These are phyloP conservation scores for Ganoderma lingzhi DNA, from an alignment of 1,284 basidiomycete genomes.

Conservation along the genomic window DNA sequence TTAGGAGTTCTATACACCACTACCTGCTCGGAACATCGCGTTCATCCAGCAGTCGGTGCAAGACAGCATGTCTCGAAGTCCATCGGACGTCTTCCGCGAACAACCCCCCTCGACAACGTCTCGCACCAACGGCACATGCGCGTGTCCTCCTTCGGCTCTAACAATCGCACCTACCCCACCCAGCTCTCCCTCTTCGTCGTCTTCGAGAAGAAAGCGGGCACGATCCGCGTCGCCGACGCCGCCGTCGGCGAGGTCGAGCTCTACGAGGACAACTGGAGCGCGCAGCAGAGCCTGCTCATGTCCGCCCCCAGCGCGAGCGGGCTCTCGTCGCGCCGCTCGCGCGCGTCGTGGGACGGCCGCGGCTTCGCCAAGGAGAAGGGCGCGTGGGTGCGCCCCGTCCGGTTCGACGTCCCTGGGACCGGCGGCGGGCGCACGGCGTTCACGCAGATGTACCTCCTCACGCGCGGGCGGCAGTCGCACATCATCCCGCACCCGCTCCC, in stretches of 20 bases:
- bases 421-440: conserved; percentile 40
- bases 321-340: conserved; percentile 48
- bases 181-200: conserved; percentile 80
- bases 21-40: conserved; percentile 64
- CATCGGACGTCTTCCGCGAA: conserved; percentile 49
- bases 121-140: conserved; percentile 40
- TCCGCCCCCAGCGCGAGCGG: conserved; percentile 37
- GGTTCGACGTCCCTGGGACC: conserved; percentile 55
- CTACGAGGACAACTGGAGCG: conserved; percentile 54
- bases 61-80: conserved; percentile 55
- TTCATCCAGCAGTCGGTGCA: conserved; percentile 76
- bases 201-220: conserved; percentile 84
- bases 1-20: conserved; percentile 83
- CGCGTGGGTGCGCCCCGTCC: conserved; percentile 63
- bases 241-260: conserved; percentile 80
- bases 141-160: conserved; percentile 39
- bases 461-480: conserved; percentile 73
- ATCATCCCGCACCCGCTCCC: conserved; percentile 74
- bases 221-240: conserved; percentile 80
- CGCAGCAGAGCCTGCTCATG: conserved; percentile 28
- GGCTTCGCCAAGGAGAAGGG: conserved; percentile 52
- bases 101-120: conserved; percentile 24
- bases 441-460: conserved; percentile 64
- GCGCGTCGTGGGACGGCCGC: conserved; percentile 61
- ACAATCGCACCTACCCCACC: conserved; percentile 57